Evolutionary conservation across 2,329 filamentous ascomycete genomes (phyloP).

Genomic region (Colletotrichum filicis): DNA sequence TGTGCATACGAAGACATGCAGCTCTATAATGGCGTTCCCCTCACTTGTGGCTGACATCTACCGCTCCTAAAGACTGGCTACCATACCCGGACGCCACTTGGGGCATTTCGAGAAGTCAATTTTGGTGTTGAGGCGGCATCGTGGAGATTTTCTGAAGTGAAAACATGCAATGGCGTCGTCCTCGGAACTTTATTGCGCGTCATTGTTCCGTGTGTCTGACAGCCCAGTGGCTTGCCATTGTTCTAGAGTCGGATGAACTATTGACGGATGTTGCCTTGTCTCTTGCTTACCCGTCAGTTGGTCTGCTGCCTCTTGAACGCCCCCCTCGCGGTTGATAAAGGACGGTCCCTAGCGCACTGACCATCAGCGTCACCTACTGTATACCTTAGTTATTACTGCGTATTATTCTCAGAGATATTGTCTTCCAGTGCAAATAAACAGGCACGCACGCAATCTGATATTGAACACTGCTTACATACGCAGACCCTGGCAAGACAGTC

Average conservation of each 20-base stretch:
- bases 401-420: not conserved
- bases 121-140: not conserved
- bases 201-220: not conserved
- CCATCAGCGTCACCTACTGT: not conserved
- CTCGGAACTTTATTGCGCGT: not conserved
- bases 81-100: not conserved
- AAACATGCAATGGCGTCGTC: not conserved
- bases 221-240: not conserved
- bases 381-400: not conserved
- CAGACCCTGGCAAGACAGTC: not conserved
- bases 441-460: not conserved
- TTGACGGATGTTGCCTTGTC: not conserved
- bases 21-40: not conserved
- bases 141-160: not conserved
- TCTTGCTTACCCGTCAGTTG: not conserved
- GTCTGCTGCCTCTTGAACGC: not conserved
- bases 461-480: conserved; percentile 18
- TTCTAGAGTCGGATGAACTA: not conserved
- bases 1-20: not conserved
- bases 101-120: not conserved
- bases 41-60: not conserved
- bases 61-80: not conserved
- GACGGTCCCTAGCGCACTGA: not conserved
- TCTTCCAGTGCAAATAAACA: too few species aligned
- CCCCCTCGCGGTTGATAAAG: not conserved